A percentile compares a stretch with the other conserved stretches of the same genome.
Conservation (phyloP, 2,329 filamentous ascomycete genomes). For the Penicillium digitatum region DNA sequence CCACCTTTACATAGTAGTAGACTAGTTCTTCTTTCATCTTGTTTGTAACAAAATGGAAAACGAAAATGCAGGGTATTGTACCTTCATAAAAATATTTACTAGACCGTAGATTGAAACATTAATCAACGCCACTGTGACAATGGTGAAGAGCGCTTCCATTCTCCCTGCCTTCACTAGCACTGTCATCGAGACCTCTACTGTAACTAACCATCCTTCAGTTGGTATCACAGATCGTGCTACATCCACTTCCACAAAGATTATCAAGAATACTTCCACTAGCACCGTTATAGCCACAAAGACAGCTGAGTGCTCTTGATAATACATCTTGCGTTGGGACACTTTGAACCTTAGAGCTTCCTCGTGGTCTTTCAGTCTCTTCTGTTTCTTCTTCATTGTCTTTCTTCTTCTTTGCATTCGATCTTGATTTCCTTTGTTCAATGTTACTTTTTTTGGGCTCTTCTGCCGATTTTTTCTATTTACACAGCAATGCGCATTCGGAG, state of each 20-base stretch:
- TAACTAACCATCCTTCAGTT: constrained; percentile 18
- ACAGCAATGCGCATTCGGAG: too few species aligned
- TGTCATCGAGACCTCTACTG: constrained; percentile 18
- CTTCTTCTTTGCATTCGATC: too few species aligned
- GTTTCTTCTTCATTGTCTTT: too few species aligned
- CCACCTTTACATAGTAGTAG: too few species aligned
- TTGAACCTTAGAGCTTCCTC: background rate
- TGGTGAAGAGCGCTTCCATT: constrained; percentile 17
- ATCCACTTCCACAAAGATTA: constrained; percentile 18
- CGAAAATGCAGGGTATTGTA: too few species aligned
- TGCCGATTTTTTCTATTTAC: too few species aligned
- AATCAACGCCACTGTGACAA: constrained; percentile 10
- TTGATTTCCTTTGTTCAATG: too few species aligned
- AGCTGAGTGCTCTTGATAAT: background rate
- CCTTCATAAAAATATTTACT: too few species aligned
- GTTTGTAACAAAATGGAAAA: too few species aligned
- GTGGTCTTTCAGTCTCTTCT: background rate
- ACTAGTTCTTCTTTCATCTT: too few species aligned
- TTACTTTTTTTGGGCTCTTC: too few species aligned
- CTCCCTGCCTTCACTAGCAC: constrained; percentile 25
- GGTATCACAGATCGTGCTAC: constrained; percentile 18
- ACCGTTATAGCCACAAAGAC: constrained; percentile 15
- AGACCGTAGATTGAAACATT: too few species aligned
- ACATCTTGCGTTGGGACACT: background rate
- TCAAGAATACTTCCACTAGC: constrained; percentile 16